A percentile compares a stretch with the other conserved stretches of the same genome.
Conservation (phyloP, 2,329 filamentous ascomycete genomes). For the Phialemonium atrogriseum region DNA sequence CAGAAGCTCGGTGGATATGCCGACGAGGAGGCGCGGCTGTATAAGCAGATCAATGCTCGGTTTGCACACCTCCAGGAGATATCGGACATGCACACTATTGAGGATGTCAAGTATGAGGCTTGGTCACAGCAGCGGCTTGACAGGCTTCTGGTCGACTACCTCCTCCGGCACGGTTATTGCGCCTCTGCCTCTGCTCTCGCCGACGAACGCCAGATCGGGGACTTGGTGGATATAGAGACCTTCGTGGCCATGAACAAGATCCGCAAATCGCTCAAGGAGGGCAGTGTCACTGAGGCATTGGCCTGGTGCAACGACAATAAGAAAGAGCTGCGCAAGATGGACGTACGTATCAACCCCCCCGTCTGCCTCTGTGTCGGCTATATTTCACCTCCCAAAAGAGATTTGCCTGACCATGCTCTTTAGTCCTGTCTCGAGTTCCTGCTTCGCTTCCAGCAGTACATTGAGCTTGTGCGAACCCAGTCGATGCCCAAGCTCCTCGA, state of each 20-base stretch:
- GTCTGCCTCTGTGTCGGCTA: background rate
- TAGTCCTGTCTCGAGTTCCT: conserved; percentile 85
- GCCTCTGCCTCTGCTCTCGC: conserved; percentile 71
- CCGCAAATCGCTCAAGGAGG: conserved; percentile 59
- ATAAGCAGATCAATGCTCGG: conserved; percentile 66
- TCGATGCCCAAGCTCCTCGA: conserved; percentile 60
- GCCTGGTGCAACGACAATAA: conserved; percentile 93
- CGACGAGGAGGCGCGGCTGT: conserved; percentile 70
- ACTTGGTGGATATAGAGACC: conserved; percentile 81
- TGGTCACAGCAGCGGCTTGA: conserved; percentile 81
- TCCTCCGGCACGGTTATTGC: conserved; percentile 75
- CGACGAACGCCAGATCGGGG: conserved; percentile 63
- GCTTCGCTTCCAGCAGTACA: conserved; percentile 87
- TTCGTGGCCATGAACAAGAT: conserved; percentile 78
- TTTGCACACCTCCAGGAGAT: conserved; percentile 75
- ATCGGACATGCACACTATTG: conserved; percentile 69
- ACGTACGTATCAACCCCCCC: conserved; percentile 39
- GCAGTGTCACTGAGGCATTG: conserved; percentile 70
- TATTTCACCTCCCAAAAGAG: conserved; percentile 2
- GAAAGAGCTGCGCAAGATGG: conserved; percentile 80
- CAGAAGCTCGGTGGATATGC: conserved; percentile 73
- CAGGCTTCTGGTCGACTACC: conserved; percentile 83
- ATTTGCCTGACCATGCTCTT: conserved; percentile 7
- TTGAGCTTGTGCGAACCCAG: conserved; percentile 72
- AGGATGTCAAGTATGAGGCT: conserved; percentile 86